These are phyloP conservation scores for Saururus chinensis DNA, from an alignment of 164 flowering plant species.

Conservation along the genomic window DNA sequence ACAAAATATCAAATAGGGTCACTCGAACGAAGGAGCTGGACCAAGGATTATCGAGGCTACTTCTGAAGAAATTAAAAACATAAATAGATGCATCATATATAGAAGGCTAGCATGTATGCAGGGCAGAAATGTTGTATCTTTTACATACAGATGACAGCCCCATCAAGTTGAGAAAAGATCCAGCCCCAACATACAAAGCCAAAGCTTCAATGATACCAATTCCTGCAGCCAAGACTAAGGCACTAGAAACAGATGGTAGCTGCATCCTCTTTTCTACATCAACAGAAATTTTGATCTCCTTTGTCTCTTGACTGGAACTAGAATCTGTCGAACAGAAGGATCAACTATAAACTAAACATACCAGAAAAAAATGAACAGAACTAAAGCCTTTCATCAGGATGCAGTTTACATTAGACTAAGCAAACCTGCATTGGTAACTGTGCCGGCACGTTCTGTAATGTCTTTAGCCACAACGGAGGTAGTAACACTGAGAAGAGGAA, in stretches of 20 bases:
- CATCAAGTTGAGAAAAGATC: slow-evolving; percentile 69
- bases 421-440: slow-evolving; percentile 40
- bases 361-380: not conserved
- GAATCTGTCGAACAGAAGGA: slow-evolving; percentile 12
- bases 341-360: not conserved
- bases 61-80: too few relatives aligned
- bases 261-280: slow-evolving; percentile 44
- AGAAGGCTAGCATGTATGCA: not conserved
- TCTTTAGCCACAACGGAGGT: slow-evolving; percentile 98
- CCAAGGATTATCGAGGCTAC: not conserved
- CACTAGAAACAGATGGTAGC: slow-evolving; percentile 86
- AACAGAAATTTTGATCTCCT: slow-evolving; percentile 20
- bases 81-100: not conserved
- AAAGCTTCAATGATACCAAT: slow-evolving; percentile 84
- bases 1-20: too few relatives aligned
- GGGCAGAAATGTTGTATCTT: not conserved
- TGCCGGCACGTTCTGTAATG: slow-evolving; percentile 37
- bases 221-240: slow-evolving; percentile 65
- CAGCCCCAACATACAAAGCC: slow-evolving; percentile 73
- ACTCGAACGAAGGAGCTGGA: not conserved
- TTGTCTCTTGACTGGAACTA: slow-evolving; percentile 12
- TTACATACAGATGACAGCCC: slow-evolving; percentile 65
- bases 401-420: not conserved
- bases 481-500: slow-evolving; percentile 93
- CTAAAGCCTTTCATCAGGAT: not conserved